These are phyloP conservation scores for Ustilago sp. DNA, from an alignment of 1,284 basidiomycete species.

Conservation along the genomic window DNA sequence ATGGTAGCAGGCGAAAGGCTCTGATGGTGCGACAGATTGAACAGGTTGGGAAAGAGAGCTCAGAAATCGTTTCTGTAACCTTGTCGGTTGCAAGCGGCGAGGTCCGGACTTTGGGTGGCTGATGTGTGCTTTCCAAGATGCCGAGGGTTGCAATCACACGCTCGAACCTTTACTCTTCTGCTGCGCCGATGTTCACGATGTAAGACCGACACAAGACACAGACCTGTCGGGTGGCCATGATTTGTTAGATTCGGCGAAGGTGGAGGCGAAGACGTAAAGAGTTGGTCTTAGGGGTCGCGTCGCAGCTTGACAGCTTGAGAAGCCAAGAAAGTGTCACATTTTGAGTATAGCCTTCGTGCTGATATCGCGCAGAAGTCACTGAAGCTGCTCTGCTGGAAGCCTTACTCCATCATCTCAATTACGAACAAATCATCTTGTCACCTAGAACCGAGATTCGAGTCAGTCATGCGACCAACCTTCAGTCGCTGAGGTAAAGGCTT, in stretches of 20 bases:
- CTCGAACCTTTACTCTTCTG: background rate
- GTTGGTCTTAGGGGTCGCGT: conserved; percentile 12
- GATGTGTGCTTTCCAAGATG: background rate
- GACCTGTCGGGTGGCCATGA: background rate
- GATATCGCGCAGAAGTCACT: background rate
- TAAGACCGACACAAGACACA: background rate
- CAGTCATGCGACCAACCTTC: background rate
- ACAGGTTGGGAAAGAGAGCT: background rate
- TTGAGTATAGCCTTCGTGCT: background rate
- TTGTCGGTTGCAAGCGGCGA: background rate
- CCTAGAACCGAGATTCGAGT: background rate
- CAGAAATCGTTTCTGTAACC: background rate
- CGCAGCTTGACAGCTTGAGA: background rate
- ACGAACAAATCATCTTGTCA: background rate
- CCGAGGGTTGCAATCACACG: background rate
- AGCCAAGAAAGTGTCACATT: conserved; percentile 7
- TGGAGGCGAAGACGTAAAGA: conserved; percentile 10
- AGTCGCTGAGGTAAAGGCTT: background rate
- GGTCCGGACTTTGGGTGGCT: background rate
- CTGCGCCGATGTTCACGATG: background rate
- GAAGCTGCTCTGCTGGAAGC: background rate
- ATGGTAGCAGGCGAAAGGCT: background rate
- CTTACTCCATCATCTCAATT: background rate
- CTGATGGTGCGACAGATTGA: background rate
- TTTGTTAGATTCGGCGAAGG: background rate